Base-by-base conservation (phyloP, 2,329 filamentous ascomycete genomes). In the Phialemoniopsis sp. region DNA sequence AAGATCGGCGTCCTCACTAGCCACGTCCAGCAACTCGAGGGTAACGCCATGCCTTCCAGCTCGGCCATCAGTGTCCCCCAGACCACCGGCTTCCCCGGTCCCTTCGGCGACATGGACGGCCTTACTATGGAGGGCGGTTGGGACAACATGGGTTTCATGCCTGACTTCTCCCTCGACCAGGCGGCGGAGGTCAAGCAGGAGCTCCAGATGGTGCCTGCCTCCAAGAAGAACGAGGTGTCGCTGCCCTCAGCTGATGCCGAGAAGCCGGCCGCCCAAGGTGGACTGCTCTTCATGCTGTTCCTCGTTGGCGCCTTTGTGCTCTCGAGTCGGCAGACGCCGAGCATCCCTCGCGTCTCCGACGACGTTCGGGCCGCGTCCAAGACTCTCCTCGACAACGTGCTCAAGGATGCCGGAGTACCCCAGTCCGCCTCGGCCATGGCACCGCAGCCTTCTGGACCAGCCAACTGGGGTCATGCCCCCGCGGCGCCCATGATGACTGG, bases 261-360 rank as follows among this genome's bases (percentile, higher is more conserved):
- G 46, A 83, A 83, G 67, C 68, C 78, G 43, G 76, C 82, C 45
- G 83, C 88, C 50, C 87, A 90, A 54, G 87, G 89, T 37, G 80
- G 88, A 54, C 68, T 97, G 54, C 75, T 97, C 61, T 85, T 91
- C 64, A 95, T 96, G 89, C 86, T 96, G 51, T 86, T 98, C 57
- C 85, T 98, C 39, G 90, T 95, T 48, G 93, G 93, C 58, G 93
- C 93, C 38, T 95, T 96, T 58, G 89, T 97, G 52, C 85, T 93
- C 46, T 96, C 91, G 26, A 94, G 90, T 66, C 81, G 81, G 50
- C 78, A 81, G 33, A 73, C 82, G n/a, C 79, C 82, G 30, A 79
- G 80, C 50, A 82, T 94, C 51, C 86, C 87, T 37, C 78, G 78
- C 41, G 84, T 91, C 57, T 85, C 88, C 29, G 85, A 91, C 41